Evolutionary conservation across 352 stramenopile species (phyloP), one percentile per base, ranked within the genome.

Genomic region (Salisapilia sapeloensis): DNA sequence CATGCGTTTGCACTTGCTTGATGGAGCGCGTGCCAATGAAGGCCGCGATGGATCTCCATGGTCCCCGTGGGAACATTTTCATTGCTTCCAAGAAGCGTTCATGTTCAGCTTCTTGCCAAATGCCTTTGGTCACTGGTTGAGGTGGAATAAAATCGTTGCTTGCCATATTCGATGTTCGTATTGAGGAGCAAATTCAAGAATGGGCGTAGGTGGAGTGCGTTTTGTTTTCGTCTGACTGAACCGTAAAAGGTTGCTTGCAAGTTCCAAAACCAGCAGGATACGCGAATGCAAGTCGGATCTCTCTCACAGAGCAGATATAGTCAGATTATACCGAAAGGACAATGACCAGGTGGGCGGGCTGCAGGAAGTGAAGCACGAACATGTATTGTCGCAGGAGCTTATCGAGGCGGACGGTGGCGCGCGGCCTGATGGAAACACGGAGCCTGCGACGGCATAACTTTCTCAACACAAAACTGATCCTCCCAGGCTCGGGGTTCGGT

Each of bases 1-100:
- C 72, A 33, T 89, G 72, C 4, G 72, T 83, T 49, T 83, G 72
- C 35, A 85, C 64, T 35, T 89, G 72, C 47, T 80, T 80, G 44
- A 85, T 78, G 11, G 66, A 79, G 17, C 69, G 63, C 42, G 72
- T 85, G 36, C 66, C 63, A 9, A 89, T 70, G 44, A 75, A 63
- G 24, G 61, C 59, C 3, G 72, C 65, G 33, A 89, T 83, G 11
- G 56, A 60, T 25, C 60, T 65, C 72, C 72, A 89, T 22, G 69
- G 67, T 13, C 69, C 66, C 16, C 60, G 63, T 5, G 67, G 67
- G 36, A 77, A 85, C 34, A 75, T 56, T 46, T 89, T 78, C 60
- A 89, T 80, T 29, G 62, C 72, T 15, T 84, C 52, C 40, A 89
- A 51, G 48, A 89, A 89, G 26, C 71, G 60, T 40, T 84, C 66